Base-by-base conservation (phyloP, 2,329 filamentous ascomycete genomes). In the Ophiocordyceps sinensis region DNA sequence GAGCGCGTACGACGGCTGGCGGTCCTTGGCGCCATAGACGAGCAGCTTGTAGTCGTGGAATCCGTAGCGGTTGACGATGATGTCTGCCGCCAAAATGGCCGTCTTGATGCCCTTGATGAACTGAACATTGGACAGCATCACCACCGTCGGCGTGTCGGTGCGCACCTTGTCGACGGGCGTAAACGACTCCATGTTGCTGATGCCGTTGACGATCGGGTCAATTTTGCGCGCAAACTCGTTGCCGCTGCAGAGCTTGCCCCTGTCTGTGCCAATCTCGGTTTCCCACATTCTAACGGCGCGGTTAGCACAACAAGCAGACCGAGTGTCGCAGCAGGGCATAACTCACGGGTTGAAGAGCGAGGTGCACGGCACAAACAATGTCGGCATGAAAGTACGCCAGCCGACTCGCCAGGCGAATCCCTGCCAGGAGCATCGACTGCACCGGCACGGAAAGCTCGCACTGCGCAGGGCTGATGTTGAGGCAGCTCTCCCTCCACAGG, bases 11-110 rank as follows among this genome's bases (percentile, higher is more conserved):
- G 71, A 68, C 0, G 75, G 75, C 21, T 75, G 68, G 45, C 76
- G 75, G 54, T 79, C 76, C 42, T 77, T 71, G 15, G 73, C 74
- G 11, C 76, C 76, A 49, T 79, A 80, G 15, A 80, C 71, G 43
- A 76, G 68, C 2, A 80, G 66, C 41, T 69, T 65, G 55, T 79
- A 80, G 44, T 79, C 75, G 35, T 65, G 68, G 56, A 80, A 79
- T n/a, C 75, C 75, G 66, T 71, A 79, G 48, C 75, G 67, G 51
- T 80, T 79, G 47, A 78, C 68, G 45, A 80, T 79, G 45, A 80
- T 70, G 48, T 80, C 75, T 2, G 76, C 75, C 7, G 76, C 74
- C 5, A 79, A 60, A 21, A 80, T 66, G 4, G 76, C 75, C 2
- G 69, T 78, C 54, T 79, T 79, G 56, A 80, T 76, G 45, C 79